Conservation (phyloP, 345 rosid genomes). For the Syzygium grande region DNA sequence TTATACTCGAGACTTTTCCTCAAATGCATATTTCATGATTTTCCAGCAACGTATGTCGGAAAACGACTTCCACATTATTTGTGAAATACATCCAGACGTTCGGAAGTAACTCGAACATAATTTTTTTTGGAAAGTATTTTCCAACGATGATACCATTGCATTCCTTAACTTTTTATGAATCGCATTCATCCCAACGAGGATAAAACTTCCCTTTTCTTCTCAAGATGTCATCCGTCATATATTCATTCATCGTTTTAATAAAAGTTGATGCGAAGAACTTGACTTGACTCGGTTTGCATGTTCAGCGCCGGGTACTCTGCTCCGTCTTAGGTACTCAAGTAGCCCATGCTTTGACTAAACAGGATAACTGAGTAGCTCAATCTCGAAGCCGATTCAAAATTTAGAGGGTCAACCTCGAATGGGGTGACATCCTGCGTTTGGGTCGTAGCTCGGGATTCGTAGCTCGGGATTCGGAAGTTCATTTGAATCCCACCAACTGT, state of each 20-base stretch:
- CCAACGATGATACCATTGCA: neutral
- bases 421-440: neutral
- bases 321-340: neutral
- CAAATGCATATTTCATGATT: neutral
- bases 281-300: neutral
- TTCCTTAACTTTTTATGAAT: neutral
- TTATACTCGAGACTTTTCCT: neutral
- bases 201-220: neutral
- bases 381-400: neutral
- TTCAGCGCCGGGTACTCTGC: neutral
- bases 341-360: neutral
- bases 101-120: neutral
- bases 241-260: neutral
- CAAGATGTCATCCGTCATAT: neutral
- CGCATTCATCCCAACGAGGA: neutral
- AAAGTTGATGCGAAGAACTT: neutral
- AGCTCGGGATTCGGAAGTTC: neutral
- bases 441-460: neutral
- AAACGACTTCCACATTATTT: neutral
- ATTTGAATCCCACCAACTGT: neutral
- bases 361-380: neutral
- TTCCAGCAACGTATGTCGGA: neutral
- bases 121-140: neutral
- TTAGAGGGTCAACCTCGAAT: neutral
- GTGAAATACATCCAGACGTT: neutral